Percentiles rank a stretch among this genome's conserved stretches.
These are phyloP conservation scores for Conringia planisiliqua DNA, from an alignment of 345 rosid species.

Conservation along the genomic window DNA sequence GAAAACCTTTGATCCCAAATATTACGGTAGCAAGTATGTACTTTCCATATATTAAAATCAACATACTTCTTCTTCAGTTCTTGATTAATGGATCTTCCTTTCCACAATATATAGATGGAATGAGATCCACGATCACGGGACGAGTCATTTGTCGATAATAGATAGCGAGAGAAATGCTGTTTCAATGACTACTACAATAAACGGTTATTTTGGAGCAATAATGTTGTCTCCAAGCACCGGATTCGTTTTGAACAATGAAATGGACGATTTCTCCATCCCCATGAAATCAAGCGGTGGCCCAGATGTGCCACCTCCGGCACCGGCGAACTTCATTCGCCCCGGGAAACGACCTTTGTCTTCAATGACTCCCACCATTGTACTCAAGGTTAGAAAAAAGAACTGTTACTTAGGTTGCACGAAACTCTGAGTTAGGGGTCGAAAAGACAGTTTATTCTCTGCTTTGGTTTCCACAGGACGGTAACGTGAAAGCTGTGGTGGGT, in stretches of 20 bases:
- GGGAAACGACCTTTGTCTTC: conserved; percentile 68
- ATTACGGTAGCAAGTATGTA: conserved; percentile 51
- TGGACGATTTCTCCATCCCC: conserved; percentile 66
- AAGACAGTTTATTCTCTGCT: not conserved
- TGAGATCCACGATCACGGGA: conserved; percentile 56
- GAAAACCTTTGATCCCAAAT: conserved; percentile 43
- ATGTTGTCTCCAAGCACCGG: conserved; percentile 56
- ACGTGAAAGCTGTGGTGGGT: conserved; percentile 51
- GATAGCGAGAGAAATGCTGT: conserved; percentile 52
- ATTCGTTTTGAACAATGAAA: conserved; percentile 59
- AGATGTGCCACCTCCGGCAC: conserved; percentile 45
- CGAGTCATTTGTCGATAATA: conserved; percentile 59
- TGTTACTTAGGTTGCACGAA: conserved; percentile 3
- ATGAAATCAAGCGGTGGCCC: not conserved
- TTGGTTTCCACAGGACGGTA: conserved; percentile 37
- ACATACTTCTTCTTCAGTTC: not conserved
- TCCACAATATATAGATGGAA: conserved; percentile 36
- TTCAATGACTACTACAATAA: conserved; percentile 59
- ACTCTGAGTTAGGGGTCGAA: not conserved
- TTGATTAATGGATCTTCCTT: not conserved
- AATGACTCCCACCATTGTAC: conserved; percentile 58
- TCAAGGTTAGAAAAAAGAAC: conserved; percentile 37
- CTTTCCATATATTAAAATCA: not conserved
- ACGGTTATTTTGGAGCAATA: conserved; percentile 51
- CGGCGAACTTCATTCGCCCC: conserved; percentile 50